Evolutionary conservation across 148 eudicot species (phyloP).

Genomic region (Beta vulgaris): DNA sequence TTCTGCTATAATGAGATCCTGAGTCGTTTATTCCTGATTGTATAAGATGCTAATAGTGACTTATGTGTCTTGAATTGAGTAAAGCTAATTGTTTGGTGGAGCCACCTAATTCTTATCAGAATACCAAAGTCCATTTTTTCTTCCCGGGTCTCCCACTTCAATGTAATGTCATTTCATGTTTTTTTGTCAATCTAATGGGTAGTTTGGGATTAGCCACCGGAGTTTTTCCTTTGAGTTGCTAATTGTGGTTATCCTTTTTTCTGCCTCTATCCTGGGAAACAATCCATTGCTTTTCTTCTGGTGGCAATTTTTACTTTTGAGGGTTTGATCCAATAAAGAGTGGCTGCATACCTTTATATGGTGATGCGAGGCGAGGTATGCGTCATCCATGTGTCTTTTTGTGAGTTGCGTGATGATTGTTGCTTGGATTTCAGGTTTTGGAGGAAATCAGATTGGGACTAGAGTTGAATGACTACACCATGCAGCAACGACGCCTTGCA

Average conservation of each 20-base stretch:
- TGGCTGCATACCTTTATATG: background rate
- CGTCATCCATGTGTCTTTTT: background rate
- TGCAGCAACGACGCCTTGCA: slow-evolving; percentile 92
- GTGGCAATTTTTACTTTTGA: background rate
- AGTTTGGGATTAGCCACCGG: background rate
- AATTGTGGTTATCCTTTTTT: background rate
- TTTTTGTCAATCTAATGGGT: background rate
- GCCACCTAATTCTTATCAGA: background rate
- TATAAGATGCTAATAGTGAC: background rate
- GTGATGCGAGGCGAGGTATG: background rate
- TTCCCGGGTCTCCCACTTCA: background rate
- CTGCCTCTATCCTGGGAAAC: background rate
- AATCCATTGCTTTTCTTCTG: background rate
- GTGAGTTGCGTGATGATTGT: background rate
- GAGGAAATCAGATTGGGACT: slow-evolving; percentile 86
- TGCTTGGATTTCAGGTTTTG: slow-evolving; percentile 61
- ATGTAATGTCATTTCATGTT: background rate
- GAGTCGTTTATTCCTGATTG: background rate
- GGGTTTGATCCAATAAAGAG: background rate
- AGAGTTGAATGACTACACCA: slow-evolving; percentile 89
- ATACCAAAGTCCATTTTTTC: too few relatives aligned
- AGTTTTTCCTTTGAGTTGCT: background rate
- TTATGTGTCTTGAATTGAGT: background rate
- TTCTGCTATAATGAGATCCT: too few relatives aligned
- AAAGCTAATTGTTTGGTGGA: background rate